A percentile compares a stretch with the other conserved stretches of the same genome.
Conservation (phyloP, 2,329 filamentous ascomycete species). For the Calonectria ilicicola region DNA sequence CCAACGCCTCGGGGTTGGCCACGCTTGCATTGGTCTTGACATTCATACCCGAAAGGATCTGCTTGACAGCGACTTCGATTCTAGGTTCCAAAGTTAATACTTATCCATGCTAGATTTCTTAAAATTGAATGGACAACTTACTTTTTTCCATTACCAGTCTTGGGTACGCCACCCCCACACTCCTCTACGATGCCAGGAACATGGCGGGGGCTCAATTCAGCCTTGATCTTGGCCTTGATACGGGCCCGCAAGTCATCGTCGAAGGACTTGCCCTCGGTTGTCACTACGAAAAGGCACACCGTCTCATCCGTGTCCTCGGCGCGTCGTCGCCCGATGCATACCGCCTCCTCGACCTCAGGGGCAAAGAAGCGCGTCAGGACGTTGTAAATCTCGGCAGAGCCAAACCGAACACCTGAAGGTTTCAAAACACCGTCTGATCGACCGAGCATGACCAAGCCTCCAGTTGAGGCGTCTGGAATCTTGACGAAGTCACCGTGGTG, state of each 20-base stretch:
- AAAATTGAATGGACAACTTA: slow-evolving; percentile 55
- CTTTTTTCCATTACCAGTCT: slow-evolving; percentile 97
- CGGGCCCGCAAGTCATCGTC: slow-evolving; percentile 68
- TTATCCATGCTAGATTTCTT: background rate
- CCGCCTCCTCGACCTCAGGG: slow-evolving; percentile 81
- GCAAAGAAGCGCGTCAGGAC: slow-evolving; percentile 88
- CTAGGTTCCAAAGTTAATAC: slow-evolving; percentile 53
- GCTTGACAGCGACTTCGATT: slow-evolving; percentile 95
- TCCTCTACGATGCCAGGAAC: slow-evolving; percentile 87
- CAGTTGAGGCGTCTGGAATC: slow-evolving; percentile 73
- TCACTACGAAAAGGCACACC: slow-evolving; percentile 89
- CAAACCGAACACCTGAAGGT: slow-evolving; percentile 90
- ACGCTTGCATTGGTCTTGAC: slow-evolving; percentile 93
- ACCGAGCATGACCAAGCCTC: slow-evolving; percentile 90
- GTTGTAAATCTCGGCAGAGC: slow-evolving; percentile 96
- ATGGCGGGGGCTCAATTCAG: slow-evolving; percentile 88
- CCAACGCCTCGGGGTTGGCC: slow-evolving; percentile 88
- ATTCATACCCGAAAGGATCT: slow-evolving; percentile 88
- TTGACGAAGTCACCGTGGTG: slow-evolving; percentile 94
- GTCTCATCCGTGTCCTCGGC: slow-evolving; percentile 83
- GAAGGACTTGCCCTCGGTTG: slow-evolving; percentile 70
- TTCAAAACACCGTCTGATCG: slow-evolving; percentile 94
- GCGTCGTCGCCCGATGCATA: slow-evolving; percentile 85
- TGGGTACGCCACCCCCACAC: slow-evolving; percentile 84
- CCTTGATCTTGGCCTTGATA: slow-evolving; percentile 77